A percentile compares a stretch with the other conserved stretches of the same genome.
Conservation (phyloP, 176 grass and related monocot genomes). For the Poa annua region DNA sequence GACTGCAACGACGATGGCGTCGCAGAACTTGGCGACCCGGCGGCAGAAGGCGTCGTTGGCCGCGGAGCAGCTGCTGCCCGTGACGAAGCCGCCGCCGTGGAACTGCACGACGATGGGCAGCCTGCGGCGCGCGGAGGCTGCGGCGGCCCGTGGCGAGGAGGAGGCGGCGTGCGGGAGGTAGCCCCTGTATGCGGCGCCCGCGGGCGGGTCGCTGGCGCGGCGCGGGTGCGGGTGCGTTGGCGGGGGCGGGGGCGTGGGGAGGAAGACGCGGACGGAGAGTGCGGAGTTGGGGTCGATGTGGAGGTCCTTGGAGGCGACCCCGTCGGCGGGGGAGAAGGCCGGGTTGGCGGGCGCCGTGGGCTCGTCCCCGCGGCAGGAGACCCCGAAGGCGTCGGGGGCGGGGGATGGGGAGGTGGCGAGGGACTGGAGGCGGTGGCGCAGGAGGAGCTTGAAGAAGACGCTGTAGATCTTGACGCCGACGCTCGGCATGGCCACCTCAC, state of each 20-base stretch:
- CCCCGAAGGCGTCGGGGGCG: conserved; percentile 43
- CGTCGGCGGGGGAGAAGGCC: conserved; percentile 63
- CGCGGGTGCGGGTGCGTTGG: conserved; percentile 22
- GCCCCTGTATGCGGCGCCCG: conserved; percentile 46
- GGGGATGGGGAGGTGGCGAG: conserved; percentile 12
- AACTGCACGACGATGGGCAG: conserved; percentile 89
- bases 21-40: conserved; percentile 83
- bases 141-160: conserved; percentile 40
- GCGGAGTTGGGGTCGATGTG: conserved; percentile 79
- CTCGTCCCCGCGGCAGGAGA: conserved; percentile 73
- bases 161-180: conserved; percentile 64
- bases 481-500: conserved; percentile 60
- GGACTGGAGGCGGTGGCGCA: conserved; percentile 82
- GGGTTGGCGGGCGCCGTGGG: conserved; percentile 72
- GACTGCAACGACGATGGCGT: conserved; percentile 74
- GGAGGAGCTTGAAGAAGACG: conserved; percentile 93
- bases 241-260: conserved; percentile 55
- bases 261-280: conserved; percentile 73
- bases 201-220: conserved; percentile 49
- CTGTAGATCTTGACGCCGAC: conserved; percentile 95
- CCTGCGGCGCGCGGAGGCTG: conserved; percentile 38
- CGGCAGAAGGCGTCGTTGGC: conserved; percentile 92
- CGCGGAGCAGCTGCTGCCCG: conserved; percentile 65
- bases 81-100: conserved; percentile 77
- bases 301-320: conserved; percentile 81